Percentiles rank a stretch among this genome's conserved stretches.
These are phyloP conservation scores for Immersiporthe knoxdaviesiana DNA, from an alignment of 2,329 filamentous ascomycete genomes.

Conservation along the genomic window DNA sequence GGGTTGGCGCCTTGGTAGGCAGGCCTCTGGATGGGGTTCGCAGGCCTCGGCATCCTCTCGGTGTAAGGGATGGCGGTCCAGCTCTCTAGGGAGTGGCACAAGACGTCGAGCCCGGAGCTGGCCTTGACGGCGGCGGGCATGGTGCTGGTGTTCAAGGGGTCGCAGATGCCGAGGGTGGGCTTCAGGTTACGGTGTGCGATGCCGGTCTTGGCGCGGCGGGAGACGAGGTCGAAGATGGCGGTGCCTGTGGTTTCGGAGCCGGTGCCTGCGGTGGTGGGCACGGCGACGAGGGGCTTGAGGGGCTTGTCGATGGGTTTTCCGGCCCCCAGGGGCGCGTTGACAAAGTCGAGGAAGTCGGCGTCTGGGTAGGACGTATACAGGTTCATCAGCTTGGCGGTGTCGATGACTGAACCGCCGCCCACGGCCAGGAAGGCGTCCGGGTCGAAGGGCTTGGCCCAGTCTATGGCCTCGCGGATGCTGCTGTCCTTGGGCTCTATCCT, in stretches of 20 bases:
- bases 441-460: constrained; percentile 75
- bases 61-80: constrained; percentile 98
- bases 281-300: constrained; percentile 76
- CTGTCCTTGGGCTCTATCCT: constrained; percentile 93
- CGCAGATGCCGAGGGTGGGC: constrained; percentile 86
- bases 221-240: constrained; percentile 94
- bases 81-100: constrained; percentile 93
- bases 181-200: constrained; percentile 95
- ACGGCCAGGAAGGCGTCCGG: constrained; percentile 94
- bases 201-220: constrained; percentile 90
- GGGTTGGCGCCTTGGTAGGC: constrained; percentile 98
- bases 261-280: constrained; percentile 85
- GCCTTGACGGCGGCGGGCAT: constrained; percentile 96
- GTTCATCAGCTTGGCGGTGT: constrained; percentile 99
- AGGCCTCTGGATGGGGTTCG: constrained; percentile 87
- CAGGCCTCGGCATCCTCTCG: constrained; percentile 79
- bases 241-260: constrained; percentile 96
- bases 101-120: constrained; percentile 87
- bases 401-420: constrained; percentile 90
- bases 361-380: constrained; percentile 89
- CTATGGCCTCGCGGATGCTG: constrained; percentile 70
- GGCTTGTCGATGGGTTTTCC: constrained; percentile 74
- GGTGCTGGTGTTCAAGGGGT: constrained; percentile 87
- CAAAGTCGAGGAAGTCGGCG: constrained; percentile 94
- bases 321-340: constrained; percentile 90